Evolutionary conservation across 495 filamentous ascomycete genomes (phyloP), one percentile per base, ranked within the genome.

Genomic region (Aspergillus affinis): DNA sequence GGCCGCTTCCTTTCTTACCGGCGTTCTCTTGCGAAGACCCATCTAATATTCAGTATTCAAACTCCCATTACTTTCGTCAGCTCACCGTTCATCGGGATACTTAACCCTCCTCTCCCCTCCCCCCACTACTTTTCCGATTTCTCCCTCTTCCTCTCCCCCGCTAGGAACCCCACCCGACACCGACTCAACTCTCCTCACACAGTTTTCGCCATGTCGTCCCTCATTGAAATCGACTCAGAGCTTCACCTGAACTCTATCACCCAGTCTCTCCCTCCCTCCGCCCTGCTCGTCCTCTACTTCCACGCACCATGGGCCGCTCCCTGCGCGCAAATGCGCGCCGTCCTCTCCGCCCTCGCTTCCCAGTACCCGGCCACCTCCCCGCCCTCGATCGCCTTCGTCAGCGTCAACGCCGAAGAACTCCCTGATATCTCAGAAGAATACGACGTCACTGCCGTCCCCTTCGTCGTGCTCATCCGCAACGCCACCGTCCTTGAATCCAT

Each of bases 251-350:
- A 80, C 51, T 78, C 86, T 19, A 26, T 26, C 23, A 4, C 23
- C 23, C 23, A 26, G 4, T 26, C 23, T 26, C 81, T 93, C 17
- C 84, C 90, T 0, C 65, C 86, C 5, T 80, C 86, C 6, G 81
- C 88, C 12, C 83, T 96, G 41, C 76, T 90, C 51, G 84, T 96
- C 65, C 83, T 97, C 65, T 96, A 92, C 72, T 98, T 98, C 79
- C 88, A 97, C 75, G 90, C 95, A 0, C 88, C 92, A 66, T 98
- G 95, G 94, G 94, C 95, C n/a, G 91, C 90, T 29, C 94, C 92
- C 13, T 98, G 94, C 79, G 82, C 88, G 55, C 92, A 96, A 75
- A 97, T 97, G 92, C 83, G 84, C 63, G 86, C 84, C n/a, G 88
- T 97, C 57, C 86, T 99, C 58, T 77, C 82, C 66, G 87, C 90